Base-by-base conservation (phyloP, 768 basidiomycete species). In the Pisolithus microcarpus region DNA sequence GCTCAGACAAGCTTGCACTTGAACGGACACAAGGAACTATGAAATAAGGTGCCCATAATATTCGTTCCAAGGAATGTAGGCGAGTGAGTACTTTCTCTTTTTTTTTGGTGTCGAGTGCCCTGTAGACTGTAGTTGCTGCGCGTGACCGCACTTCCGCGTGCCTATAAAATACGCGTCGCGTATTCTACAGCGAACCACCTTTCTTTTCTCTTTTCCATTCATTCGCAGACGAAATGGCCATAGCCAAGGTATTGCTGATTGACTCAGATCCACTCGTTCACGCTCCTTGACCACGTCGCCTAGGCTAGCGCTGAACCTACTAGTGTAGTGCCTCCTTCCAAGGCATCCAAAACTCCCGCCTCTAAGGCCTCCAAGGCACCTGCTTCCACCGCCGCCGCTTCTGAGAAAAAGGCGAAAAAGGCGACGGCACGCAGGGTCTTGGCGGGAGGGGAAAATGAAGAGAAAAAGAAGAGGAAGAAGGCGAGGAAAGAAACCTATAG, bases 401-500 rank as follows among this genome's bases (percentile, higher is more conserved):
- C 50, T 11, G 24, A 37, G 60, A 62, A 60, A 71, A 60, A 70
- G 19, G 50, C 9, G 15, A 72, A 11, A 67, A 21, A 19, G 28
- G n/a, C 30, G 0, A 18, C 7, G 5, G 7, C 31, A 7, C 34
- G 34, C 52, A 52, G 18, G 55, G 64, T 3, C 16, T 6, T 15
- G 5, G 11, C 8, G 7, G 19, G 24, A 26, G 43, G 64, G 34
- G 67, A 56, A 8, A 68, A 61, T 31, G 71, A 62, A 21, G 75
- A 74, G 62, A 72, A 68, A 62, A 80, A 78, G 73, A 77, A 76
- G 70, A 69, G 73, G 59, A 75, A 69, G 62, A 83, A 81, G 73
- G 60, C 72, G 21, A 70, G 79, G 52, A 78, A 77, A 70, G 80
- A 80, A 62, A 80, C 79, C 5, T 80, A 78, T 66, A 74, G 76